These are phyloP conservation scores for Stagonosporopsis rhizophila DNA, from an alignment of 2,329 filamentous ascomycete species.

Conservation along the genomic window DNA sequence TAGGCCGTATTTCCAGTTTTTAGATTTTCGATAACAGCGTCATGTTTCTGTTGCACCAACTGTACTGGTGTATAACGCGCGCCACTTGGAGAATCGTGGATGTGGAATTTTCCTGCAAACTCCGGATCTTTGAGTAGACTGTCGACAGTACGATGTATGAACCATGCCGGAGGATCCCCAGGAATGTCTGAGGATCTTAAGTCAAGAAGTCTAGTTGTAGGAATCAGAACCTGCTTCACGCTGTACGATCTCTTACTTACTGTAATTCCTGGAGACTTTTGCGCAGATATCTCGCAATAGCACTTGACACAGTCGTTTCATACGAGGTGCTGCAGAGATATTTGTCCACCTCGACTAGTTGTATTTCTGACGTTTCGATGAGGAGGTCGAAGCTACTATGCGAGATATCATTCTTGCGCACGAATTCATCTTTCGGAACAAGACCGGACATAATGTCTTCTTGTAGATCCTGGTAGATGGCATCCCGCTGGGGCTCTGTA, in stretches of 20 bases:
- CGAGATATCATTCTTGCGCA: constrained; percentile 31
- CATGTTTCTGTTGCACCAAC: constrained; percentile 25
- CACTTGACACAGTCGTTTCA: constrained; percentile 10
- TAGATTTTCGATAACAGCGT: constrained; percentile 27
- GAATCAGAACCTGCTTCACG: not conserved
- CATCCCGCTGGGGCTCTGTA: constrained; percentile 31
- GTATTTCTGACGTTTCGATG: constrained; percentile 18
- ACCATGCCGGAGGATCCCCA: constrained; percentile 37
- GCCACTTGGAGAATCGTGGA: constrained; percentile 18
- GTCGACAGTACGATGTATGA: constrained; percentile 24
- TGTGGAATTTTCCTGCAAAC: constrained; percentile 23
- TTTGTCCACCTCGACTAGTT: constrained; percentile 24
- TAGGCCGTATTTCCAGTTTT: constrained; percentile 29
- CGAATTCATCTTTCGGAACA: constrained; percentile 29
- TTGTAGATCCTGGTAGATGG: constrained; percentile 22
- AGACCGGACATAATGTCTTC: constrained; percentile 15
- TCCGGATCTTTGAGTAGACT: constrained; percentile 12
- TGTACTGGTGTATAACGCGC: constrained; percentile 36
- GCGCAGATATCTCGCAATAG: constrained; percentile 19
- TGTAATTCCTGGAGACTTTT: constrained; percentile 17
- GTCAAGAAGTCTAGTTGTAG: constrained; percentile 1
- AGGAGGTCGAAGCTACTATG: constrained; percentile 32
- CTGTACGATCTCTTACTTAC: constrained; percentile 19
- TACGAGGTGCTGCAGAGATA: constrained; percentile 31
- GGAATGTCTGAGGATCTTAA: constrained; percentile 27